phyloP scores from a whole-genome alignment of 2,329 filamentous ascomycete genomes.

The Sphaerostilbella broomeana region DNA sequence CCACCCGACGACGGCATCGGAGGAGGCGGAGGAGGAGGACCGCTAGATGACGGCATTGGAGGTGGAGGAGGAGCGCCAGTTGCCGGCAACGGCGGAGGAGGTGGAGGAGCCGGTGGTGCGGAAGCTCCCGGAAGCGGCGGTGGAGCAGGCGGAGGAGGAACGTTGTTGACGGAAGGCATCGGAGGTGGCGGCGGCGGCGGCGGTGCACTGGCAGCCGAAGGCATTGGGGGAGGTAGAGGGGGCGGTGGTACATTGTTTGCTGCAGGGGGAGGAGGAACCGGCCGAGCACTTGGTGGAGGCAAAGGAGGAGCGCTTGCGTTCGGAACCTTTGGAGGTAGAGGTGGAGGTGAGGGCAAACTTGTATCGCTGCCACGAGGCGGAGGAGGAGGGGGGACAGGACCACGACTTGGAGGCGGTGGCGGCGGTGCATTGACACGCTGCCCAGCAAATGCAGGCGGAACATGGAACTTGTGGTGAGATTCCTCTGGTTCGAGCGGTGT shows the following conservation, averaged over 20 bases:
- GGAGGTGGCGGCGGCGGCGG: constrained; percentile 15
- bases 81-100: constrained; percentile 35
- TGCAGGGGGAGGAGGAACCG: constrained; percentile 47
- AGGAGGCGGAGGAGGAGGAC: constrained; percentile 28
- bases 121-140: constrained; percentile 33
- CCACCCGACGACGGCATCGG: constrained; percentile 27
- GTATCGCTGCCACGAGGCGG: constrained; percentile 39
- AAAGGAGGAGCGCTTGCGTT: constrained; percentile 39
- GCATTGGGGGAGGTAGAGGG: constrained; percentile 13
- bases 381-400: constrained; percentile 65
- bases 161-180: constrained; percentile 32
- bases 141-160: constrained; percentile 37
- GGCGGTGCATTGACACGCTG: constrained; percentile 63
- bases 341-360: constrained; percentile 31
- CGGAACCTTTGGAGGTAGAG: constrained; percentile 44
- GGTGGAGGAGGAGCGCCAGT: constrained; percentile 24
- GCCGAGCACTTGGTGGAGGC: constrained; percentile 46
- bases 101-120: constrained; percentile 27
- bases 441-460: constrained; percentile 73
- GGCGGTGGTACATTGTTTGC: constrained; percentile 29
- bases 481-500: constrained; percentile 59
- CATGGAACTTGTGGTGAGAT: constrained; percentile 55
- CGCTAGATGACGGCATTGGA: constrained; percentile 33
- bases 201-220: constrained; percentile 37
- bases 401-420: constrained; percentile 67